These are phyloP conservation scores for Blastocystis sp. DNA, from an alignment of 352 stramenopile genomes.

Conservation along the genomic window DNA sequence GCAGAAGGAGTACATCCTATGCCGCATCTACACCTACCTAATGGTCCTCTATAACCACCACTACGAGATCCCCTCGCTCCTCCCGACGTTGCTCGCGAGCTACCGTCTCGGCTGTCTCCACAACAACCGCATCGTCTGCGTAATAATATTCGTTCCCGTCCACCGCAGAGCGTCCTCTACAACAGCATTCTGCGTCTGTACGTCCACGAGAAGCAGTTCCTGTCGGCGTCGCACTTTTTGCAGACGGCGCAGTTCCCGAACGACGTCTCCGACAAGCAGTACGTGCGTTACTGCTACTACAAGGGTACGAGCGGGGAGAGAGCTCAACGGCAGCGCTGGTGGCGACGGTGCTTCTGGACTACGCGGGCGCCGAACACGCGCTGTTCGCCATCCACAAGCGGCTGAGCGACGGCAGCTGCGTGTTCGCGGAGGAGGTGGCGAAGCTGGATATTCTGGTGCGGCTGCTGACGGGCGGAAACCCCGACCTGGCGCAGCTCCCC, in stretches of 20 bases:
- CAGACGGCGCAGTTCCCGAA: not conserved
- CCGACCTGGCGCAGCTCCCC: not conserved
- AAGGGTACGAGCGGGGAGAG: not conserved
- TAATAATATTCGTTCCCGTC: not conserved
- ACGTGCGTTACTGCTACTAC: slow-evolving; percentile 35
- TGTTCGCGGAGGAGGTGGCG: slow-evolving; percentile 14
- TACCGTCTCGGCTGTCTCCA: slow-evolving; percentile 46
- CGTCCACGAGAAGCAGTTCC: slow-evolving; percentile 18
- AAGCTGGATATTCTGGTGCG: slow-evolving; percentile 33
- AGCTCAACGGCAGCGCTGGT: not conserved
- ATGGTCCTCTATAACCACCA: slow-evolving; percentile 41
- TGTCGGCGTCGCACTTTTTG: slow-evolving; percentile 20
- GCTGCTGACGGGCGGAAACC: slow-evolving; percentile 22
- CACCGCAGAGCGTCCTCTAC: slow-evolving; percentile 19
- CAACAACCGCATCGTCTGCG: slow-evolving; percentile 47
- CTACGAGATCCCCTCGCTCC: not conserved
- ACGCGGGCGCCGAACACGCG: not conserved
- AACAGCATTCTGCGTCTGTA: slow-evolving; percentile 46
- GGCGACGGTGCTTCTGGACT: slow-evolving; percentile 29
- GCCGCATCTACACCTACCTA: slow-evolving; percentile 20
- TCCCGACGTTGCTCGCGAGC: not conserved
- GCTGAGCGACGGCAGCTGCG: not conserved
- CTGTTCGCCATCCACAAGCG: slow-evolving; percentile 48
- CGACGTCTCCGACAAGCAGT: slow-evolving; percentile 47
- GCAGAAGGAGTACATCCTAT: slow-evolving; percentile 52